phyloP scores from a whole-genome alignment of 2,329 filamentous ascomycete species.

The Massarina eburnea region DNA sequence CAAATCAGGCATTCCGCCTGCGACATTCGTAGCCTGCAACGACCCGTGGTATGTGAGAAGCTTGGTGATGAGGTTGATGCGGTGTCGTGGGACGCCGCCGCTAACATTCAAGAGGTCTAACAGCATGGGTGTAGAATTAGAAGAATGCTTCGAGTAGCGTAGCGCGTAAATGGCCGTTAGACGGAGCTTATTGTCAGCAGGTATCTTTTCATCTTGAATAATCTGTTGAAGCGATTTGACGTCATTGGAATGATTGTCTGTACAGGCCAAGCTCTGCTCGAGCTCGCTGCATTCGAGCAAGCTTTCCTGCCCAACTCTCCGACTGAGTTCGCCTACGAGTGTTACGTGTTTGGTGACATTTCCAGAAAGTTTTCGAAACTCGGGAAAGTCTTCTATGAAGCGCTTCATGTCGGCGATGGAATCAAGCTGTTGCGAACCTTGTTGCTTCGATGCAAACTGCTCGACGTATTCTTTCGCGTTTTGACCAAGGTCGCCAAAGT shows the following conservation, averaged over 20 bases:
- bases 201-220: constrained; percentile 77
- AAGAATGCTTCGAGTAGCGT: constrained; percentile 84
- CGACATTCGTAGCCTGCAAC: constrained; percentile 70
- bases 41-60: constrained; percentile 84
- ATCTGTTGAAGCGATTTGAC: constrained; percentile 89
- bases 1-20: constrained; percentile 83
- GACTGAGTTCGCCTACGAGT: constrained; percentile 87
- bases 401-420: constrained; percentile 99
- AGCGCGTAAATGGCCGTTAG: constrained; percentile 93
- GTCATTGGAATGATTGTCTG: constrained; percentile 89
- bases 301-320: constrained; percentile 80
- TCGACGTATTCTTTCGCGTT: constrained; percentile 99
- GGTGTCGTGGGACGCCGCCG: constrained; percentile 74
- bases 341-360: constrained; percentile 99
- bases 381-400: constrained; percentile 97
- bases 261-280: constrained; percentile 95
- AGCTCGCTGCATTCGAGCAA: constrained; percentile 95
- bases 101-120: constrained; percentile 83
- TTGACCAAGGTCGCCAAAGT: constrained; percentile 91
- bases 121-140: constrained; percentile 80
- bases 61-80: constrained; percentile 78
- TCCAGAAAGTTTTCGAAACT: constrained; percentile 93
- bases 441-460: constrained; percentile 97
- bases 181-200: constrained; percentile 80
- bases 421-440: constrained; percentile 92